Evolutionary conservation across 2,329 filamentous ascomycete genomes (phyloP), one percentile per base, ranked within the genome.

Genomic region (Fusarium secorum): DNA sequence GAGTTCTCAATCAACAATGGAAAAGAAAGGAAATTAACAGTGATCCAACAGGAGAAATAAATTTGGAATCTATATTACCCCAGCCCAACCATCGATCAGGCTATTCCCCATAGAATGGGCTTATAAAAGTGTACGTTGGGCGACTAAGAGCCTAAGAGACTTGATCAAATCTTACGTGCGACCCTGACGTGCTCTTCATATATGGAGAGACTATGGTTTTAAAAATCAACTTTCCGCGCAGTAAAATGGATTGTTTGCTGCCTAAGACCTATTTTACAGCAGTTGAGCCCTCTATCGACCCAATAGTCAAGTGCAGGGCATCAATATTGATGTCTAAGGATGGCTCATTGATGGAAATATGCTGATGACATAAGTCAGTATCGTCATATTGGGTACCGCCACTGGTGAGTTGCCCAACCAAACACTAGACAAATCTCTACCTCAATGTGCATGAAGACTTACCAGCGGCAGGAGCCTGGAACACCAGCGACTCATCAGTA

Each of bases 401-500:
- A n/a, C n/a, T n/a, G n/a, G n/a, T 30, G 4, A 7, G 10, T 9
- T 46, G 20, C 44, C 26, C 13, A 46, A 22, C 10, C 1, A 17
- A n/a, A 6, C 7, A 30, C 26, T 46, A 17, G 10, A 17, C 3
- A n/a, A 4, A 4, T 11, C 10, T 1, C 14, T 30, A 3, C 26
- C 2, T 5, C 10, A 46, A 46, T n/a, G 20, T 30, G 10, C 44
- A 17, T n/a, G 14, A 6, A 22, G 7, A 17, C 3, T 30, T 46
- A 2, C 20, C 26, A n/a, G 0, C 14, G 17, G 14, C 4, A 11
- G 10, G 3, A 26, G 24, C 11, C 42, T 14, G 8, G 14, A 4
- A 20, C 3, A 24, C 0, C 5, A 14, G 8, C 3, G 22, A 4
- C 13, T 14, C 0, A 4, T 26, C 5, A 14, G 8, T 3, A 14